Evolutionary conservation across 2,329 filamentous ascomycete genomes (phyloP), one percentile per base, ranked within the genome.

Genomic region (Paramyrothecium sp.): DNA sequence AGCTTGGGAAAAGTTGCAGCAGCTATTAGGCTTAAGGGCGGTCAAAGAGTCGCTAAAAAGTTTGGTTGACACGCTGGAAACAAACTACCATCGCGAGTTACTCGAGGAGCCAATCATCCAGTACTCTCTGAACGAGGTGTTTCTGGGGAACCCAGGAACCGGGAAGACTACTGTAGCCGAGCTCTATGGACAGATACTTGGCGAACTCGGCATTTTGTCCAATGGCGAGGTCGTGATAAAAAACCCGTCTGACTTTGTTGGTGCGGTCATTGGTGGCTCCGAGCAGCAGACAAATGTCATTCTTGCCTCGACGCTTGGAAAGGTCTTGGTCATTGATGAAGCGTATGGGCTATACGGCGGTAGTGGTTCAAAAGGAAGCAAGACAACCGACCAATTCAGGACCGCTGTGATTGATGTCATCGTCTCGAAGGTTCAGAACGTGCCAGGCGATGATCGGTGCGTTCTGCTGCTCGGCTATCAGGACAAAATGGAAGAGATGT

Each of bases 271-370:
- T 0, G 89, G 89, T 0, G 75, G 78, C 7, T 91, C 88, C 0
- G 89, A 92, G 67, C 74, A 79, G 7, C 83, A 85, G 26, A 91
- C 89, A 0, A 91, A 89, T 63, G 83, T 75, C 0, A 90, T 91
- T n/a, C 76, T 92, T 0, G 82, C 81, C 1, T 73, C 82, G 0
- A 84, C 86, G 0, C 60, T 79, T 1, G 89, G 89, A 0, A 91
- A 91, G 62, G 87, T 91, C 1, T 77, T 92, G 0, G 83, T 92
- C 26, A 90, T 92, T 11, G 89, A 92, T 59, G 89, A 92, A 66
- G 88, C 89, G 0, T 91, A 91, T 61, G 83, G 84, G 59, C 77
- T 92, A 2, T 55, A 51, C 0, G 41, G 19, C 41, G 41, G 17
- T 7, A 46, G 41, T 20, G 19, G 41, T 16, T 17, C 17, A 7